Conservation (phyloP, 2,329 filamentous ascomycete species). For the Ceratocystis ficicola region DNA sequence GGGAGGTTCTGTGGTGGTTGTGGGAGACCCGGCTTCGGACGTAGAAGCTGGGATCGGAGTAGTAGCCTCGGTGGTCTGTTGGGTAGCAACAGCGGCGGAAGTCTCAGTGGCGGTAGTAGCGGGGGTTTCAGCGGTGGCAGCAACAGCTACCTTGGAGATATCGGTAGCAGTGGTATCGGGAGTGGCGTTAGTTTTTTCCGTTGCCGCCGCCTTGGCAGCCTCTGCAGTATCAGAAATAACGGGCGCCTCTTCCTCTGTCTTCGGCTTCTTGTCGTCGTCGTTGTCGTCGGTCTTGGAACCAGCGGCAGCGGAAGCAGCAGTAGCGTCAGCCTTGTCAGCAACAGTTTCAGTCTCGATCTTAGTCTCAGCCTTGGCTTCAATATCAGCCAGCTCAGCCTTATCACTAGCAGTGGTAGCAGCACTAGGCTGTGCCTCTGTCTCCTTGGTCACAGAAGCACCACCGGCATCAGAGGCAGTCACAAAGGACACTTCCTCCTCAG, state of each 20-base stretch:
- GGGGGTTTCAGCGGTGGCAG: background rate
- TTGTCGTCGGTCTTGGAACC: conserved; percentile 7
- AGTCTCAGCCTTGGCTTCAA: background rate
- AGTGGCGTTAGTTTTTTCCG: conserved; percentile 11
- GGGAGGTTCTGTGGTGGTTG: conserved; percentile 10
- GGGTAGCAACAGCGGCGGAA: background rate
- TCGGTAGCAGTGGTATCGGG: conserved; percentile 9
- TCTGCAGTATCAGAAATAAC: no score
- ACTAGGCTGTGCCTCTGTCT: background rate
- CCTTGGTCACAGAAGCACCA: background rate
- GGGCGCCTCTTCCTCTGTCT: background rate
- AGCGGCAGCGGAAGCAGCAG: background rate
- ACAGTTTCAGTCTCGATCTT: background rate
- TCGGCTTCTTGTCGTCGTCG: background rate
- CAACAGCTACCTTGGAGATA: background rate
- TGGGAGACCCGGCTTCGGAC: conserved; percentile 20
- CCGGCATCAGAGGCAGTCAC: conserved; percentile 7
- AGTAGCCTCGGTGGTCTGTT: background rate
- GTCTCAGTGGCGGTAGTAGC: conserved; percentile 11
- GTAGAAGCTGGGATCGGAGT: background rate
- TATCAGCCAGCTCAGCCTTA: background rate
- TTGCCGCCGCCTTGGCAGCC: no score
- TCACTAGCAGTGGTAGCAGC: conserved; percentile 1
- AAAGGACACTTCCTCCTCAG: conserved; percentile 5
- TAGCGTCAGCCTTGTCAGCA: conserved; percentile 1